Evolutionary conservation across 2,329 filamentous ascomycete genomes (phyloP).

Genomic region (Leptosphaerulina australis): DNA sequence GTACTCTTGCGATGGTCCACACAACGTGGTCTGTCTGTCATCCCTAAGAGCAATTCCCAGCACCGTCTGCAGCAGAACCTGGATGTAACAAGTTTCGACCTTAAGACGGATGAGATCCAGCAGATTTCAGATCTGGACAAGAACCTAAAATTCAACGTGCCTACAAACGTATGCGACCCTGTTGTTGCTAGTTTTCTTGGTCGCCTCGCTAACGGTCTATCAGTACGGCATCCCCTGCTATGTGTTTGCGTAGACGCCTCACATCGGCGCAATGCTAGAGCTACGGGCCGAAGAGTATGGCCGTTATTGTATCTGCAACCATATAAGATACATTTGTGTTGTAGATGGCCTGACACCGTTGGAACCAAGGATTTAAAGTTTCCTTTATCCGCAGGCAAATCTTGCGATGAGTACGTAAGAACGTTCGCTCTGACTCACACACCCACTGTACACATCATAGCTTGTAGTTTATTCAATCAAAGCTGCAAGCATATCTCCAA

Average conservation of each 20-base stretch:
- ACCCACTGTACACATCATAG: neutral
- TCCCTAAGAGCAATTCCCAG: slow-evolving; percentile 44
- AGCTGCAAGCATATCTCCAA: slow-evolving; percentile 1
- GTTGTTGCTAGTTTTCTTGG: neutral
- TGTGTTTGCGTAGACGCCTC: slow-evolving; percentile 37
- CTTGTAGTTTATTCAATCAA: neutral
- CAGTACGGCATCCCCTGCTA: slow-evolving; percentile 48
- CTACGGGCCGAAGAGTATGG: slow-evolving; percentile 8
- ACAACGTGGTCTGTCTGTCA: slow-evolving; percentile 56
- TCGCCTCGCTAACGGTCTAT: slow-evolving; percentile 20
- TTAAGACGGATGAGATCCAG: slow-evolving; percentile 31
- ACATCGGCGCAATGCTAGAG: slow-evolving; percentile 2
- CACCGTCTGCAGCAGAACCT: slow-evolving; percentile 33
- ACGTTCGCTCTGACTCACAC: neutral
- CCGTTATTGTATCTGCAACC: neutral
- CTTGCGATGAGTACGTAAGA: neutral
- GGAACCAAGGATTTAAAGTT: neutral
- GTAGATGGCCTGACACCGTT: neutral
- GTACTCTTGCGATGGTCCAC: slow-evolving; percentile 21
- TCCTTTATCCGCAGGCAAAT: neutral
- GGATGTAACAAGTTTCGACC: slow-evolving; percentile 40
- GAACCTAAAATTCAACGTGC: slow-evolving; percentile 43
- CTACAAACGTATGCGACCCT: slow-evolving; percentile 40
- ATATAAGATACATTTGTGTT: neutral
- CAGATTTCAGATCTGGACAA: slow-evolving; percentile 43